Evolutionary conservation across 164 flowering plant species (phyloP).

Genomic region (Buxus sempervirens): DNA sequence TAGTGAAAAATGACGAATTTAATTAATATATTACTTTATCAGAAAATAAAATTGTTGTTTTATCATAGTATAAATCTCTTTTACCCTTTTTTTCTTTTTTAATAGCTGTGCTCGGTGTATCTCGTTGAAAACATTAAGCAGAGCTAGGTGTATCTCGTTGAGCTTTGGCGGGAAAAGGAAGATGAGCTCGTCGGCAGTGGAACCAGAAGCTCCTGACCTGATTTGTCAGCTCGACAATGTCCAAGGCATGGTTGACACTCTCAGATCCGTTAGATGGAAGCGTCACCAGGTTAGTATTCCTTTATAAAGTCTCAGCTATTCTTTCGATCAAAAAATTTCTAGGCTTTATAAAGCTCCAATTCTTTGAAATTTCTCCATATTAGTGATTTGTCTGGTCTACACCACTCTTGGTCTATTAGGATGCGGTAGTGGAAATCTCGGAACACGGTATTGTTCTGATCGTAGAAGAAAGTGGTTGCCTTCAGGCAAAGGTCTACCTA

Average conservation of each 20-base stretch:
- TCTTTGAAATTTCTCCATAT: conserved; percentile 13
- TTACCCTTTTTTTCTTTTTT: no score
- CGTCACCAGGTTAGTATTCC: conserved; percentile 59
- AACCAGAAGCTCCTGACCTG: conserved; percentile 54
- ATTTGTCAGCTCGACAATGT: conserved; percentile 80
- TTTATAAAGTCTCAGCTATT: background rate
- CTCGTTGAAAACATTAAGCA: no score
- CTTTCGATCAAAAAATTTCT: conserved; percentile 8
- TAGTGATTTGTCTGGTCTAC: background rate
- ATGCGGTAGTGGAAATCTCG: conserved; percentile 77
- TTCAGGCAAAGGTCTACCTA: conserved; percentile 96
- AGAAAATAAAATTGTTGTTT: no score
- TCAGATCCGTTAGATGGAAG: conserved; percentile 90
- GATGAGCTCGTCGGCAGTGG: conserved; percentile 55
- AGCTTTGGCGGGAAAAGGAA: conserved; percentile 50
- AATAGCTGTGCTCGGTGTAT: no score
- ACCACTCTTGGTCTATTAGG: conserved; percentile 32
- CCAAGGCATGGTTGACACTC: conserved; percentile 88
- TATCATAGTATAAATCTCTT: no score
- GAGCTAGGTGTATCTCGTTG: background rate
- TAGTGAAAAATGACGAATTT: no score
- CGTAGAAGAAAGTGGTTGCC: conserved; percentile 85
- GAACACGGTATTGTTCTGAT: conserved; percentile 90
- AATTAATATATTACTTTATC: no score
- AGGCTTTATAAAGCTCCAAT: conserved; percentile 6